phyloP scores from a whole-genome alignment of 768 basidiomycete species.

The Tricholoma terreum region DNA sequence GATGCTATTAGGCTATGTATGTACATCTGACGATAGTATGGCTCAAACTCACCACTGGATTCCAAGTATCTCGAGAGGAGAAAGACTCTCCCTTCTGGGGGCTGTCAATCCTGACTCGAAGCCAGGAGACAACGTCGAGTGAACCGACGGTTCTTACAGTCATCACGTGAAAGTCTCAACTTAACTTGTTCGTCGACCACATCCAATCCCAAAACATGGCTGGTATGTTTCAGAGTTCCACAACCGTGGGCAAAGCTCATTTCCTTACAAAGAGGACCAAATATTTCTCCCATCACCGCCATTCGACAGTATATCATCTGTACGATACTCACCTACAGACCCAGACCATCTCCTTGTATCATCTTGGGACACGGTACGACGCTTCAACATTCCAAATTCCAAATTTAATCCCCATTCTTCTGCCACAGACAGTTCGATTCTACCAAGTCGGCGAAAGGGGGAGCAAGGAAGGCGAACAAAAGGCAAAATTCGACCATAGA shows the following conservation, averaged over 20 bases:
- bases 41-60: too few relatives aligned
- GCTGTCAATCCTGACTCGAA: too few relatives aligned
- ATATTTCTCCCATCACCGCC: constrained; percentile 61
- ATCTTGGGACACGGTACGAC: constrained; percentile 80
- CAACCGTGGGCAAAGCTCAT: neutral
- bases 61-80: too few relatives aligned
- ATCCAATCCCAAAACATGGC: neutral
- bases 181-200: too few relatives aligned
- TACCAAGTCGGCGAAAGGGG: constrained; percentile 62
- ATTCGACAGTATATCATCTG: constrained; percentile 79
- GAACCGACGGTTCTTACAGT: too few relatives aligned
- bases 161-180: too few relatives aligned
- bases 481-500: constrained; percentile 83
- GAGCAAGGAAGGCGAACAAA: constrained; percentile 58
- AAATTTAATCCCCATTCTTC: neutral
- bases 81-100: too few relatives aligned
- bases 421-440: constrained; percentile 34
- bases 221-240: constrained; percentile 1
- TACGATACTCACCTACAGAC: constrained; percentile 78
- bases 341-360: constrained; percentile 79
- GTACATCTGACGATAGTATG: too few relatives aligned
- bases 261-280: constrained; percentile 17
- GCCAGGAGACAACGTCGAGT: too few relatives aligned
- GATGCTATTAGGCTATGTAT: too few relatives aligned
- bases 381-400: constrained; percentile 1